These are phyloP conservation scores for Rhodofomes roseus DNA, from an alignment of 1,284 basidiomycete genomes.

Conservation along the genomic window DNA sequence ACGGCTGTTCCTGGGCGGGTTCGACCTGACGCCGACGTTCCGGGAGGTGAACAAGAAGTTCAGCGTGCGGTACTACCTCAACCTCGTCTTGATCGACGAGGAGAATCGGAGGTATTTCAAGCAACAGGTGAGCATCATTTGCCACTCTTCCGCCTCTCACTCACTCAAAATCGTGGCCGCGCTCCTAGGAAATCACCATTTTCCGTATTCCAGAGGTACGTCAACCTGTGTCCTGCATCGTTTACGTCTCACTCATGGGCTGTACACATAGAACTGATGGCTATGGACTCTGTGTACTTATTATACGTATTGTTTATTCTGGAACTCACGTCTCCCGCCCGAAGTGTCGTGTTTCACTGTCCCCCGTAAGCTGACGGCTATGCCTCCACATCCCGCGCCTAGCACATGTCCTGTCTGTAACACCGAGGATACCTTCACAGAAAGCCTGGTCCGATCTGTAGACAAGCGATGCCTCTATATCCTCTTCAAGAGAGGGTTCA, in stretches of 20 bases:
- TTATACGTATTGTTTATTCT: conserved; percentile 27
- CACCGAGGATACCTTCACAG: not conserved
- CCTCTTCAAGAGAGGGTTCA: too few relatives aligned
- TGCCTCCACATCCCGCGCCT: not conserved
- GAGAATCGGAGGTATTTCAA: conserved; percentile 97
- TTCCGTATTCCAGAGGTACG: conserved; percentile 73
- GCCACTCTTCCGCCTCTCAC: not conserved
- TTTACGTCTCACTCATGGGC: too few relatives aligned
- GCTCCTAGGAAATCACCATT: conserved; percentile 69
- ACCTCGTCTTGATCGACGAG: conserved; percentile 95
- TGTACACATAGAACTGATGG: conserved; percentile 23
- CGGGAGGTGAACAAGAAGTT: conserved; percentile 99
- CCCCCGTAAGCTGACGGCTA: not conserved
- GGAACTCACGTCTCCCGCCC: not conserved
- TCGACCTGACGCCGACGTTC: conserved; percentile 98
- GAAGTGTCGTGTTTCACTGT: not conserved
- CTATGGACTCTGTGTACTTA: conserved; percentile 18
- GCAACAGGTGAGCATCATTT: conserved; percentile 57
- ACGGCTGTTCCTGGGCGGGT: conserved; percentile 95
- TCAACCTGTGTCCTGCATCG: not conserved
- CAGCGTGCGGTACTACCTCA: conserved; percentile 94
- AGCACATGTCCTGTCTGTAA: too few relatives aligned
- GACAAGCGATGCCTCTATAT: too few relatives aligned
- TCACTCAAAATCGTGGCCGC: not conserved
- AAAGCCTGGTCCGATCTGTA: conserved; percentile 2